These are phyloP conservation scores for Ceratocystis alfenasii DNA, from an alignment of 2,329 filamentous ascomycete species.

Conservation along the genomic window DNA sequence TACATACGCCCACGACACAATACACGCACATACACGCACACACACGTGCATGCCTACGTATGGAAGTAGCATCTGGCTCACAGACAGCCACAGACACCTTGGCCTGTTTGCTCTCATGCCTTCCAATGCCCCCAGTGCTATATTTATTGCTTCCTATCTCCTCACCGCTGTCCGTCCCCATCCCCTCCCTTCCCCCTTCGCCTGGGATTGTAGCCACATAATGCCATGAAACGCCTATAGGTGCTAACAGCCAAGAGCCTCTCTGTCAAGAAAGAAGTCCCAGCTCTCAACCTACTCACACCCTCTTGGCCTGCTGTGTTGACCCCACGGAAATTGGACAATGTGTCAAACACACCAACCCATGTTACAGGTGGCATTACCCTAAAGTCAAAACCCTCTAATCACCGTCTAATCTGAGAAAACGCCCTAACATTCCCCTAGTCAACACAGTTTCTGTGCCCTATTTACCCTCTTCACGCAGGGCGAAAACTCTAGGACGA, in stretches of 20 bases:
- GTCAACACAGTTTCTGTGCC: not conserved
- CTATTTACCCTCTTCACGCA: not conserved
- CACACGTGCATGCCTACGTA: not conserved
- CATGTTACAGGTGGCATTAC: conserved; percentile 9
- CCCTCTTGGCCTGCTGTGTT: not conserved
- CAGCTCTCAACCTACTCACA: not conserved
- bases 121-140: not conserved
- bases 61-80: not conserved
- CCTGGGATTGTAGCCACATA: not conserved
- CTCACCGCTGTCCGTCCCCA: conserved; percentile 1
- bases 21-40: not conserved
- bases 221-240: not conserved
- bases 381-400: not conserved
- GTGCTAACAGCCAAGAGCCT: not conserved
- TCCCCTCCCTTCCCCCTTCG: not conserved
- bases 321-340: conserved; percentile 4
- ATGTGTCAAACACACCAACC: conserved; percentile 7
- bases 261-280: too few species aligned
- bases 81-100: not conserved
- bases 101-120: not conserved
- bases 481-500: not conserved
- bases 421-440: not conserved
- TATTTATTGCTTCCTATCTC: not conserved
- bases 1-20: not conserved
- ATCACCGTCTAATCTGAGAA: not conserved